A percentile compares a stretch with the other conserved stretches of the same genome.
phyloP scores from a whole-genome alignment of 2,329 filamentous ascomycete species.

The Ophiostoma quercus region DNA sequence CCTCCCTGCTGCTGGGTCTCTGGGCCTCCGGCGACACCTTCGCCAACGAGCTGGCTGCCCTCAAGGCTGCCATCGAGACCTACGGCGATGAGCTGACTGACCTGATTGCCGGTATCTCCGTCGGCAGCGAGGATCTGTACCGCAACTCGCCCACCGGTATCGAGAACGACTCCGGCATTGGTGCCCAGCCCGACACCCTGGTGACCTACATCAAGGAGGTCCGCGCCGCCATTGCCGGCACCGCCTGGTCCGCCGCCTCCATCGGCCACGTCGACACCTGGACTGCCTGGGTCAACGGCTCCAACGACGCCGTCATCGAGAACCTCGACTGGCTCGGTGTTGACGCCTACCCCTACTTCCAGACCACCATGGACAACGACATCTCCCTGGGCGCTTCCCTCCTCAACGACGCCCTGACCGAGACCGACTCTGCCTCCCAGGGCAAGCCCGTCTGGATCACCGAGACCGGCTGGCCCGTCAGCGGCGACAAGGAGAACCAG shows the following conservation, averaged over 20 bases:
- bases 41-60: slow-evolving; percentile 66
- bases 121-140: slow-evolving; percentile 84
- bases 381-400: slow-evolving; percentile 60
- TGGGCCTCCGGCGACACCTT: slow-evolving; percentile 72
- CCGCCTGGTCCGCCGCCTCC: slow-evolving; percentile 50
- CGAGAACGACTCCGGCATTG: slow-evolving; percentile 53
- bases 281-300: slow-evolving; percentile 69
- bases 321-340: slow-evolving; percentile 74
- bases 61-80: slow-evolving; percentile 61
- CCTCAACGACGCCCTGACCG: slow-evolving; percentile 61
- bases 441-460: slow-evolving; percentile 79
- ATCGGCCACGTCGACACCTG: slow-evolving; percentile 88
- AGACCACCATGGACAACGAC: slow-evolving; percentile 61
- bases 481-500: slow-evolving; percentile 56
- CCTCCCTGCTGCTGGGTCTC: slow-evolving; percentile 71
- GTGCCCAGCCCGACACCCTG: slow-evolving; percentile 57
- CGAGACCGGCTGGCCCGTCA: slow-evolving; percentile 82
- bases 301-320: slow-evolving; percentile 65
- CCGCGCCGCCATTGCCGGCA: slow-evolving; percentile 57
- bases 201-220: slow-evolving; percentile 66
- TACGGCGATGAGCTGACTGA: slow-evolving; percentile 62
- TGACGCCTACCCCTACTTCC: slow-evolving; percentile 82
- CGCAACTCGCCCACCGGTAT: slow-evolving; percentile 68
- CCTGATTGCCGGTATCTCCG: slow-evolving; percentile 73
- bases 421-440: slow-evolving; percentile 53